Conservation (phyloP, 495 filamentous ascomycete genomes). For the Podospora australis region DNA sequence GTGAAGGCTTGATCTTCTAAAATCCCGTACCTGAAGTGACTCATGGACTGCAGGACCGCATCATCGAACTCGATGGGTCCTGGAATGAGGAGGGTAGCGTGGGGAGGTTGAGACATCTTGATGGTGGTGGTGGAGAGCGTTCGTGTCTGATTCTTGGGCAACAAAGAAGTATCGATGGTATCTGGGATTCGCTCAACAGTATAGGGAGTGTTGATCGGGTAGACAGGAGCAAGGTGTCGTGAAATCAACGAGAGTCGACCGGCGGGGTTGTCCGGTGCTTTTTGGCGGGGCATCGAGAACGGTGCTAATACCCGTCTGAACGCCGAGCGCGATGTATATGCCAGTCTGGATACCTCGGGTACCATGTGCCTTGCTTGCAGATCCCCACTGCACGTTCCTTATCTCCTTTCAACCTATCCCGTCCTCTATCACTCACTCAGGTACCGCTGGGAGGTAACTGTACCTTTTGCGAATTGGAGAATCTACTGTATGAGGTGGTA, state of each 20-base stretch:
- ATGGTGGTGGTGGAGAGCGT: constrained; percentile 21
- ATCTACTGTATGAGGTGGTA: no score
- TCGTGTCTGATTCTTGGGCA: constrained; percentile 30
- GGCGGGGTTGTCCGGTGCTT: constrained; percentile 52
- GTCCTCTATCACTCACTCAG: background rate
- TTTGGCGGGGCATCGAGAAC: constrained; percentile 39
- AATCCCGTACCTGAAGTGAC: constrained; percentile 71
- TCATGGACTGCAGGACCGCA: constrained; percentile 91
- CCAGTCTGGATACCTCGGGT: constrained; percentile 29
- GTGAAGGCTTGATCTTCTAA: background rate
- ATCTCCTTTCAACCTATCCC: background rate
- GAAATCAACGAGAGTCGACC: constrained; percentile 73
- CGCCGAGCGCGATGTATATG: constrained; percentile 27
- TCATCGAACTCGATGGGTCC: constrained; percentile 98
- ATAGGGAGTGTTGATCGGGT: constrained; percentile 48
- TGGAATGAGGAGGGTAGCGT: constrained; percentile 84
- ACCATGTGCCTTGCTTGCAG: constrained; percentile 12
- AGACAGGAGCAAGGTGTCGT: constrained; percentile 59
- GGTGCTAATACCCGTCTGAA: constrained; percentile 25
- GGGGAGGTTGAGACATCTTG: constrained; percentile 74
- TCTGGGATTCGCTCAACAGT: constrained; percentile 46
- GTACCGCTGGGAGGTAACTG: background rate
- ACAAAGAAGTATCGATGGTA: constrained; percentile 43
- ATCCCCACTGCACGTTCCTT: constrained; percentile 7
- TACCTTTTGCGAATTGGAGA: background rate